Conservation (phyloP, 805 yeast species). For the Metschnikowia noctiluminum region DNA sequence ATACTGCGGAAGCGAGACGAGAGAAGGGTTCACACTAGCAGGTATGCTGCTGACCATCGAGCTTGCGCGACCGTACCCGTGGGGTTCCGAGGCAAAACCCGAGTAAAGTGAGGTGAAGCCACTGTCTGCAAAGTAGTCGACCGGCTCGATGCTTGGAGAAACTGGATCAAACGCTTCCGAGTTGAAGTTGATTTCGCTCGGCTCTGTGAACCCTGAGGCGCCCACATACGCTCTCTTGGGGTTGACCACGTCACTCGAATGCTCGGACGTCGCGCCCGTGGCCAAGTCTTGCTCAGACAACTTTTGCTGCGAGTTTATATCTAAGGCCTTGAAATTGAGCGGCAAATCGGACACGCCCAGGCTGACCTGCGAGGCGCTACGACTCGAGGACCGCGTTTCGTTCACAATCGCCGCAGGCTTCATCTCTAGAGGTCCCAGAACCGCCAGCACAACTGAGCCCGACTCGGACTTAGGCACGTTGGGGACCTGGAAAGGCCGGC, state of each 20-base stretch:
- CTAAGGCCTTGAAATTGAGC: slow-evolving; percentile 4
- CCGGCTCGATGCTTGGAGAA: slow-evolving; percentile 4
- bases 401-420: neutral
- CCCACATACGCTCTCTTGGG: neutral
- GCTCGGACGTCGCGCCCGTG: slow-evolving; percentile 9
- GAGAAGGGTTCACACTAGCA: neutral
- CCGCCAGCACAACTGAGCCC: neutral
- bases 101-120: slow-evolving; percentile 4
- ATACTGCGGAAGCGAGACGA: slow-evolving; percentile 1
- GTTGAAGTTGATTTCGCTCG: neutral
- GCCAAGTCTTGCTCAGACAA: neutral
- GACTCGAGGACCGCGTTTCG: neutral
- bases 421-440: neutral
- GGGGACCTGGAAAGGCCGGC: neutral
- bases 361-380: slow-evolving; percentile 1
- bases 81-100: slow-evolving; percentile 1
- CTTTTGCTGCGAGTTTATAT: neutral
- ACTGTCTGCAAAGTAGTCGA: slow-evolving; percentile 1
- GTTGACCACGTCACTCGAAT: slow-evolving; percentile 1
- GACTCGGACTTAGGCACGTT: neutral
- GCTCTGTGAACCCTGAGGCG: neutral
- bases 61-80: neutral
- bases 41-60: neutral
- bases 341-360: slow-evolving; percentile 7
- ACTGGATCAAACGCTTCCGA: slow-evolving; percentile 3